Evolutionary conservation across 345 rosid species (phyloP).

Genomic region (Ceriops tagal): DNA sequence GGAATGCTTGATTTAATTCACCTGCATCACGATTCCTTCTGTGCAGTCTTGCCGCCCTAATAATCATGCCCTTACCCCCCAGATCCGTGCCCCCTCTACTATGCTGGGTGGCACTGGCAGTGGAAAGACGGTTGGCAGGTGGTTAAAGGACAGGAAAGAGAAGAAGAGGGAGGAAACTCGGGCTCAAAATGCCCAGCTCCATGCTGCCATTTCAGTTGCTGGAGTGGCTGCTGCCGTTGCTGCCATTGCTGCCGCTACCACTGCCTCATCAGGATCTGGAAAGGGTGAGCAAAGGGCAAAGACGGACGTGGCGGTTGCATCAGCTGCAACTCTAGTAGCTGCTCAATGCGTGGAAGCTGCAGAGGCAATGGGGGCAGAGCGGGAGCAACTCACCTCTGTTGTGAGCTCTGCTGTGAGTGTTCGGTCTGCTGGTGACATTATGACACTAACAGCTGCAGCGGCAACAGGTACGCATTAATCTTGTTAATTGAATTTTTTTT

Average conservation of each 20-base stretch:
- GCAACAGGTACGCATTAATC: conserved; percentile 54
- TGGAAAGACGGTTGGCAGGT: conserved; percentile 78
- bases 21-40: background rate
- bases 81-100: conserved; percentile 32
- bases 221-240: conserved; percentile 88
- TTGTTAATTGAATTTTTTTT: background rate
- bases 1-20: background rate
- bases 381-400: conserved; percentile 66
- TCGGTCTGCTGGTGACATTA: conserved; percentile 73
- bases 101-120: conserved; percentile 33
- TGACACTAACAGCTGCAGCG: conserved; percentile 87
- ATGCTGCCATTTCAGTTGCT: conserved; percentile 71
- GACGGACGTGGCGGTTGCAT: conserved; percentile 80
- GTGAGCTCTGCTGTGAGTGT: conserved; percentile 88
- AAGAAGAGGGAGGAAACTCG: conserved; percentile 82
- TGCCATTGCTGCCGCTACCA: conserved; percentile 77
- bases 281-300: conserved; percentile 76
- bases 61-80: conserved; percentile 31
- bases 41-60: conserved; percentile 58
- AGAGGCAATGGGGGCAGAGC: conserved; percentile 85
- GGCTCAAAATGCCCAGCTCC: conserved; percentile 80
- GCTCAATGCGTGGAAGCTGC: conserved; percentile 92
- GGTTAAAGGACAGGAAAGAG: conserved; percentile 81
- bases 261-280: conserved; percentile 53
- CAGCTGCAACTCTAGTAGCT: conserved; percentile 84